phyloP scores from a whole-genome alignment of 331 rosid genomes.

The Cydonia oblonga region DNA sequence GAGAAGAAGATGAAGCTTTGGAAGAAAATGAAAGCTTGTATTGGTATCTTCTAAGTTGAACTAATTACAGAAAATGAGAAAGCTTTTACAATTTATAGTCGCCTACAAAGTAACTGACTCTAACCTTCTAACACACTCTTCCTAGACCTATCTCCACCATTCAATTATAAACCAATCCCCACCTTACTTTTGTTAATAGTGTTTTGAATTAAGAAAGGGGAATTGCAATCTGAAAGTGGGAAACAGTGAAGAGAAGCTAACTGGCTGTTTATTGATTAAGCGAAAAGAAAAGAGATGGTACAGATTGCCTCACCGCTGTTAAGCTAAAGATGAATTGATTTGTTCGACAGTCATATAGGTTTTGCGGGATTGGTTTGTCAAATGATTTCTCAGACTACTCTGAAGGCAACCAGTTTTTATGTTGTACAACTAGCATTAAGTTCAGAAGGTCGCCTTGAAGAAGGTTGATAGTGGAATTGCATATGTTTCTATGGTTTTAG shows the following conservation, averaged over 20 bases:
- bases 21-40: no score
- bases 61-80: no score
- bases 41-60: no score
- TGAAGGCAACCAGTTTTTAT: not conserved
- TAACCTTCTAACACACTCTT: no score
- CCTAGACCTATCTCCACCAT: no score
- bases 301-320: not conserved
- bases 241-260: not conserved
- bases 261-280: not conserved
- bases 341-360: not conserved
- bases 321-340: not conserved
- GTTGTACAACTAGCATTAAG: not conserved
- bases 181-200: no score
- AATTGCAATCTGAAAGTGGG: not conserved
- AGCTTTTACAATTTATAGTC: no score
- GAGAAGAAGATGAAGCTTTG: no score
- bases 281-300: not conserved
- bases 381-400: not conserved
- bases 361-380: not conserved
- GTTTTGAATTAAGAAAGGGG: no score
- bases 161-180: no score
- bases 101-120: no score
- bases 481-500: not conserved
- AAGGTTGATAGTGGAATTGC: not conserved
- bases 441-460: not conserved